Conservation (phyloP, 176 grass and related monocot genomes). For the Raddia guianensis region DNA sequence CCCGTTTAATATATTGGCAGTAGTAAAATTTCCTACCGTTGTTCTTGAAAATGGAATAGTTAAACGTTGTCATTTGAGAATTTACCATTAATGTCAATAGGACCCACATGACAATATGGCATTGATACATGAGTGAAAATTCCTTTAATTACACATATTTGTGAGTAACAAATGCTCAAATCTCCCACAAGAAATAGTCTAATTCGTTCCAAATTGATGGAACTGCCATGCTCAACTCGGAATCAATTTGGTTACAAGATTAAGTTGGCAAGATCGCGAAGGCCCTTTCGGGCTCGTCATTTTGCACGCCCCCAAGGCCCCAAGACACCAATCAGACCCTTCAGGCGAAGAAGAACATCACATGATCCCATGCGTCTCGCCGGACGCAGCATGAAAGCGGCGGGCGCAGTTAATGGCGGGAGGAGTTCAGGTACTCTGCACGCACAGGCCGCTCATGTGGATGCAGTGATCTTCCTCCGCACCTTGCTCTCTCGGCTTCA, state of each 20-base stretch:
- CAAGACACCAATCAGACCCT: conserved; percentile 16
- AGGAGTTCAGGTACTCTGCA: not conserved
- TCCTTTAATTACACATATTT: too few species aligned
- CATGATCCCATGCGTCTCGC: conserved; percentile 45
- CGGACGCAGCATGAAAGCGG: conserved; percentile 19
- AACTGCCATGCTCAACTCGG: not conserved
- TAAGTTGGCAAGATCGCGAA: not conserved
- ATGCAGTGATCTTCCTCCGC: conserved; percentile 39
- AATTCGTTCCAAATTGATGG: not conserved
- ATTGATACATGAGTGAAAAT: too few species aligned
- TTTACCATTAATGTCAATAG: too few species aligned
- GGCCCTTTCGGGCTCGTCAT: not conserved
- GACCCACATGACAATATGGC: too few species aligned
- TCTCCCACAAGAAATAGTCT: not conserved
- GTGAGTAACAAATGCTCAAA: too few species aligned
- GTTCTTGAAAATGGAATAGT: too few species aligned
- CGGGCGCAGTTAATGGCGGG: conserved; percentile 27
- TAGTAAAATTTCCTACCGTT: too few species aligned
- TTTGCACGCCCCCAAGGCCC: conserved; percentile 20
- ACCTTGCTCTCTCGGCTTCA: conserved; percentile 20
- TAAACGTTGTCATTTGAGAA: too few species aligned
- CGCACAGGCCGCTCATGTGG: conserved; percentile 27
- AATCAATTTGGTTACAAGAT: not conserved
- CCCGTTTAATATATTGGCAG: too few species aligned
- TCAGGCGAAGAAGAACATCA: conserved; percentile 17